A percentile compares a stretch with the other conserved stretches of the same genome.
phyloP scores from a whole-genome alignment of 2,329 filamentous ascomycete species.

The Microdochium bolleyi region DNA sequence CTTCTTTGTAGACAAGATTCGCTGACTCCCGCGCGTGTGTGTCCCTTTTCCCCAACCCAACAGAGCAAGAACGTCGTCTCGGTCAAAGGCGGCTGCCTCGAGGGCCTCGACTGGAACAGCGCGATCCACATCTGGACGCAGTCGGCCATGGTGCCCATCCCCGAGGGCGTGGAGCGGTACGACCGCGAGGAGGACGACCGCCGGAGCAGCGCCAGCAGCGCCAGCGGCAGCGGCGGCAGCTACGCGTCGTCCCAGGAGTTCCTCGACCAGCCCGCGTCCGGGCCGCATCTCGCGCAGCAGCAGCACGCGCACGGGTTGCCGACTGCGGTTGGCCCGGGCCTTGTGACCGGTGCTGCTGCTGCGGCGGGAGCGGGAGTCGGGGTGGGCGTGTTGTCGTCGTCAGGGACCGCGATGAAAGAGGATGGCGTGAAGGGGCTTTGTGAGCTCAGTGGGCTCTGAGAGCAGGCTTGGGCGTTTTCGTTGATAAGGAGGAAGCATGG shows the following conservation, averaged over 20 bases:
- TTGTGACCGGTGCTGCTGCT: not conserved
- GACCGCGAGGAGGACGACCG: slow-evolving; percentile 39
- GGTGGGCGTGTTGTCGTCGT: no score
- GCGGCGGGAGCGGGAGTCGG: not conserved
- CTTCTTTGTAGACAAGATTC: not conserved
- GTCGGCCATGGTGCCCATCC: slow-evolving; percentile 60
- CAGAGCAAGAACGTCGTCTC: slow-evolving; percentile 52
- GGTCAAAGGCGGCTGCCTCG: slow-evolving; percentile 60
- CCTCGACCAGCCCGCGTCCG: slow-evolving; percentile 33
- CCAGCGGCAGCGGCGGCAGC: slow-evolving; percentile 20
- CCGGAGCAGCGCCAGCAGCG: not conserved
- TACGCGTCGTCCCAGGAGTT: slow-evolving; percentile 35
- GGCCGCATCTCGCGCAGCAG: not conserved
- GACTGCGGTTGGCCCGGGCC: not conserved
- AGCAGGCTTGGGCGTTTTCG: no score
- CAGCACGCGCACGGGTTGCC: not conserved
- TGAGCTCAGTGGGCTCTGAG: not conserved
- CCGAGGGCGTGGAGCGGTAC: slow-evolving; percentile 51
- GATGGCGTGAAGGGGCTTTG: not conserved
- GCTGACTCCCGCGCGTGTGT: not conserved
- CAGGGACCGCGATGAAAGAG: not conserved
- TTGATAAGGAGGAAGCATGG: no score
- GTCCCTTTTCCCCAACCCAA: not conserved
- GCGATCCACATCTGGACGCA: slow-evolving; percentile 64
- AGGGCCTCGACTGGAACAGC: slow-evolving; percentile 50